phyloP scores from a whole-genome alignment of 2,329 filamentous ascomycete species.

The Ophiostoma tasmaniense region DNA sequence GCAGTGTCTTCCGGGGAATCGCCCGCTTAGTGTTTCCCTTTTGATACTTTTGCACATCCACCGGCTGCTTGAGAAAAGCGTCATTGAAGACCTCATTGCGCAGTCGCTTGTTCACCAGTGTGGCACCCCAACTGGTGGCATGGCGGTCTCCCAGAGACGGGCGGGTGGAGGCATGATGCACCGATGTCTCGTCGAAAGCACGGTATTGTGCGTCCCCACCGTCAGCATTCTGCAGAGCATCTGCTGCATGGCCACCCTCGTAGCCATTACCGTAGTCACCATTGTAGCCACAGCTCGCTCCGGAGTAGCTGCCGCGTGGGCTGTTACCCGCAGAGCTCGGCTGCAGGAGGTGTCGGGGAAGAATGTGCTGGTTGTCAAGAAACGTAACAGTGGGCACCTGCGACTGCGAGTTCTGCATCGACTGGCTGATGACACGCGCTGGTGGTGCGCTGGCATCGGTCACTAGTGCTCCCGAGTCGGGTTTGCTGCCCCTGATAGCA shows the following conservation, averaged over 20 bases:
- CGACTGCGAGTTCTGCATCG: conserved; percentile 55
- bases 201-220: not conserved
- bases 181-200: not conserved
- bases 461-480: not conserved
- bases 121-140: conserved; percentile 76
- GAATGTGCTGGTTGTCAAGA: conserved; percentile 87
- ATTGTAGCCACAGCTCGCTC: not conserved
- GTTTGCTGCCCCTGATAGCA: conserved; percentile 18
- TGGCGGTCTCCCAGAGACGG: conserved; percentile 46
- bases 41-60: conserved; percentile 70
- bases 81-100: conserved; percentile 89
- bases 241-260: not conserved
- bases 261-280: not conserved
- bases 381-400: conserved; percentile 85
- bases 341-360: conserved; percentile 74
- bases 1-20: conserved; percentile 46
- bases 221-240: not conserved
- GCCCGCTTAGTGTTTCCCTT: conserved; percentile 56
- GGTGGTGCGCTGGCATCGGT: conserved; percentile 19
- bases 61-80: conserved; percentile 76
- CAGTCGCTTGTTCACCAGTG: conserved; percentile 77
- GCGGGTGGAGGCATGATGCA: conserved; percentile 18
- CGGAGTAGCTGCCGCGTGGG: conserved; percentile 12
- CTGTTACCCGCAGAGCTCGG: conserved; percentile 28
- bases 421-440: conserved; percentile 57